phyloP scores from a whole-genome alignment of 805 yeast species.

The Millerozyma acaciae region DNA sequence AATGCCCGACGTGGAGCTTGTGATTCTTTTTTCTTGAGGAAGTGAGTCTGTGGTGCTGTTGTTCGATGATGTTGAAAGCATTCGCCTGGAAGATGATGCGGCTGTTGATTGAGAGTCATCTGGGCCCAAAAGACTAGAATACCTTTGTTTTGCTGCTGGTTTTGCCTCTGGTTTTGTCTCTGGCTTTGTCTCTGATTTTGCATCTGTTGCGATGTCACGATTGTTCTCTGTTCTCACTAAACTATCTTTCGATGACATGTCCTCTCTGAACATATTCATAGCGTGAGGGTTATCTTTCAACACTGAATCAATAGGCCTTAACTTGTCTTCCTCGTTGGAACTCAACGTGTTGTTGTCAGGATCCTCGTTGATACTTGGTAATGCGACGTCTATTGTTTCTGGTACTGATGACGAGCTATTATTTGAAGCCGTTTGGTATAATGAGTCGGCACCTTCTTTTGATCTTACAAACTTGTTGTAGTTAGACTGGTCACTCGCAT shows the following conservation, averaged over 20 bases:
- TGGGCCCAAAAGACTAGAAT: constrained; percentile 21
- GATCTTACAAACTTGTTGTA: constrained; percentile 33
- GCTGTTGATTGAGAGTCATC: too few species aligned
- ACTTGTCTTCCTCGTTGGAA: constrained; percentile 3
- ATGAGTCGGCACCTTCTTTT: constrained; percentile 16
- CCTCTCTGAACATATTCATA: constrained; percentile 23
- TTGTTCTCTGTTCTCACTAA: constrained; percentile 16
- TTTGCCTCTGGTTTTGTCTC: constrained; percentile 3
- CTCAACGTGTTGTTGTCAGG: constrained; percentile 16
- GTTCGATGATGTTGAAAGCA: not conserved
- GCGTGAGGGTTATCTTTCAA: constrained; percentile 19
- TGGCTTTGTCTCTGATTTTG: constrained; percentile 1
- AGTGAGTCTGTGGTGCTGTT: not conserved
- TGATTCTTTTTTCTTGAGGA: not conserved
- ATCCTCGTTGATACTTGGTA: constrained; percentile 36
- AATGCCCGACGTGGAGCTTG: not conserved
- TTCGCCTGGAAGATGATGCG: too few species aligned
- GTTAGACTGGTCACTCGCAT: constrained; percentile 14
- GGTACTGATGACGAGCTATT: constrained; percentile 32
- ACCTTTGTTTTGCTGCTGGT: constrained; percentile 12
- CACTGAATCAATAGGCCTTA: constrained; percentile 19
- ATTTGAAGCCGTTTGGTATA: constrained; percentile 16
- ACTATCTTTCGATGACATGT: constrained; percentile 19
- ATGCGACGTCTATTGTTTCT: constrained; percentile 36
- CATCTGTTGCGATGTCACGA: not conserved